Conservation (phyloP, 176 grass and related monocot genomes). For the Areca catechu region DNA sequence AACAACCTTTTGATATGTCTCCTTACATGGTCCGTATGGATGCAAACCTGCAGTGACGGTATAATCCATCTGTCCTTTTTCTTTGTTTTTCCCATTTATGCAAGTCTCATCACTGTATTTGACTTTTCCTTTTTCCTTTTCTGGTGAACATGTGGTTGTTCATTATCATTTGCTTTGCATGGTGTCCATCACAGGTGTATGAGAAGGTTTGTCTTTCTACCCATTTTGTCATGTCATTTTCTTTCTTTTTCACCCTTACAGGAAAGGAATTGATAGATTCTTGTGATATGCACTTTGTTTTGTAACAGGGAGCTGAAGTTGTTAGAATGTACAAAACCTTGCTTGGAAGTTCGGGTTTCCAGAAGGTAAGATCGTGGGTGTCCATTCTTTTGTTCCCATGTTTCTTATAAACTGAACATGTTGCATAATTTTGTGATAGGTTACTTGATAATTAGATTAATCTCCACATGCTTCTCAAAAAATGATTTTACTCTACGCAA, state of each 20-base stretch:
- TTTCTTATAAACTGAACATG: too few relatives aligned
- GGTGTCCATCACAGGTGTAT: too few relatives aligned
- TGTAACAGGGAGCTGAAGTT: constrained; percentile 99
- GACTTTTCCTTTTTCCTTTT: not conserved
- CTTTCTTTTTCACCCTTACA: not conserved
- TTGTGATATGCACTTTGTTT: constrained; percentile 24
- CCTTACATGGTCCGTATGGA: too few relatives aligned
- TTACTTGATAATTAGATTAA: too few relatives aligned
- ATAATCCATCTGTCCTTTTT: constrained; percentile 8
- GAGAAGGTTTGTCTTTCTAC: too few relatives aligned
- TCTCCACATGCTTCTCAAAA: too few relatives aligned
- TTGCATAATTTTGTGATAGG: too few relatives aligned
- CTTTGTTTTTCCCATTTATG: constrained; percentile 9
- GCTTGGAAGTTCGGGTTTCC: constrained; percentile 80
- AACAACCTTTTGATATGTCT: too few relatives aligned
- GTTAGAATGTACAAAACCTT: constrained; percentile 99
- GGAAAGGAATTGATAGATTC: constrained; percentile 1
- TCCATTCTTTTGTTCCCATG: too few relatives aligned
- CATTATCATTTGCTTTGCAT: constrained; percentile 18
- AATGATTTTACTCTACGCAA: too few relatives aligned
- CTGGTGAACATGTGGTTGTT: constrained; percentile 6
- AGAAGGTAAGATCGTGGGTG: constrained; percentile 30
- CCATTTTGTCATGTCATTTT: constrained; percentile 15
- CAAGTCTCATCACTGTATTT: constrained; percentile 16
- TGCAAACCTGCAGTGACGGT: too few relatives aligned